Evolutionary conservation across 1,284 basidiomycete genomes (phyloP), one percentile per base, ranked within the genome.

Genomic region (Earliella scabrosa): DNA sequence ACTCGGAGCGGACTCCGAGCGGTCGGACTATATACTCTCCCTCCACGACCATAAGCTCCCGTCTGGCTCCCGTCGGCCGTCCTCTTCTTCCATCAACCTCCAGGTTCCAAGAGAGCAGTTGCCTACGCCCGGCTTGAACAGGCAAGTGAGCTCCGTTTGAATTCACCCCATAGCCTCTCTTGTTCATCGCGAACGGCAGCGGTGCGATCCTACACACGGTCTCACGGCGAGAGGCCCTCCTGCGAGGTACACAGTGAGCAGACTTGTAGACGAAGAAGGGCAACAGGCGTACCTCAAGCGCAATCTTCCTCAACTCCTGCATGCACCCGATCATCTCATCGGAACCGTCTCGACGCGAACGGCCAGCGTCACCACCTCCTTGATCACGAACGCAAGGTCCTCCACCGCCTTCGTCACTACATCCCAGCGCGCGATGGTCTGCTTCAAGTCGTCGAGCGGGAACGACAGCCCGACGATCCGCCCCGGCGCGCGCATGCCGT

Each of bases 371-470:
- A 91, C 79, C 49, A 93, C 82, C 66, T 93, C 88, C 56, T 77
- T 77, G 40, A 95, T 82, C 2, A 93, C 88, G 16, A 71, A 77
- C 13, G 78, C 84, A 29, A 95, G 71, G 71, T 95, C 93, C 65
- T 89, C 83, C 10, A 93, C 88, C 0, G 91, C 91, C 71, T 95
- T 93, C 23, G 80, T 83, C 45, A 94, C 91, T 14, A 93, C 73
- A 68, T 93, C 92, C 0, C 90, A 91, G 47, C 82, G 78, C 38
- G 79, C 77, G 18, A 91, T 74, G 63, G 92, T 87, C 62, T 79
- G 76, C 59, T 76, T 75, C 72, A 95, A 95, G 73, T 96, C 93
- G 47, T 76, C 77, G 38, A 95, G 75, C 1, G 93, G 93, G 60
- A 79, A 77, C 1, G 86, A 83, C 48, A 79, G 82, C n/a, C 90